Evolutionary conservation across 2,329 filamentous ascomycete species (phyloP).

Genomic region (Escovopsis weberi): DNA sequence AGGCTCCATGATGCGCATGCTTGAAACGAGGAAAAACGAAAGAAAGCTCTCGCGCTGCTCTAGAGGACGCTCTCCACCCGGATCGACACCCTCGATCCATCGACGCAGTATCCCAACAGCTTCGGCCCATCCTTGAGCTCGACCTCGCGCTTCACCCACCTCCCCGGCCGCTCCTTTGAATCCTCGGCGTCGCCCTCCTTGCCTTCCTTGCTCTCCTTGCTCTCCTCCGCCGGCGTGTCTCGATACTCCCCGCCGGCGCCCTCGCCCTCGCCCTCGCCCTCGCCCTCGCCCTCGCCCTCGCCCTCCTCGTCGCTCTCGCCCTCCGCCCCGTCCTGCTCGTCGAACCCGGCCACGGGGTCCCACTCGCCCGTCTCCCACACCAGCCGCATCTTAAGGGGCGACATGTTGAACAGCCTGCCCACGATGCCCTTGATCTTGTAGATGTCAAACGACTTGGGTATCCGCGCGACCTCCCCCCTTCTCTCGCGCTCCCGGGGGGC

Average conservation of each 20-base stretch:
- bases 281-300: slow-evolving; percentile 31
- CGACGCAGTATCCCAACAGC: slow-evolving; percentile 71
- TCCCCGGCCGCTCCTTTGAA: slow-evolving; percentile 25
- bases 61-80: slow-evolving; percentile 41
- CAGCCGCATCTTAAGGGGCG: slow-evolving; percentile 50
- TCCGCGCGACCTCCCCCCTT: slow-evolving; percentile 17
- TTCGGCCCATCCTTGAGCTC: slow-evolving; percentile 68
- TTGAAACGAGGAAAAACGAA: background rate
- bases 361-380: slow-evolving; percentile 86
- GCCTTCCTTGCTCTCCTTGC: slow-evolving; percentile 8
- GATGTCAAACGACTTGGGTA: slow-evolving; percentile 66
- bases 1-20: no score
- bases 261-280: slow-evolving; percentile 25
- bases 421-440: slow-evolving; percentile 73
- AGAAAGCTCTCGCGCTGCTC: background rate
- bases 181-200: slow-evolving; percentile 10
- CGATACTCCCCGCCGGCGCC: slow-evolving; percentile 28
- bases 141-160: slow-evolving; percentile 65
- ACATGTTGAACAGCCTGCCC: slow-evolving; percentile 50
- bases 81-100: slow-evolving; percentile 54
- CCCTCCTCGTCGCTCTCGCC: slow-evolving; percentile 34
- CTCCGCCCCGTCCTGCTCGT: slow-evolving; percentile 41
- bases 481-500: slow-evolving; percentile 9
- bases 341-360: slow-evolving; percentile 58
- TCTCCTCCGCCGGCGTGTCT: slow-evolving; percentile 15